A percentile compares a stretch with the other conserved stretches of the same genome.
phyloP scores from a whole-genome alignment of 305 asterid species.

The Fraxinus greggii region DNA sequence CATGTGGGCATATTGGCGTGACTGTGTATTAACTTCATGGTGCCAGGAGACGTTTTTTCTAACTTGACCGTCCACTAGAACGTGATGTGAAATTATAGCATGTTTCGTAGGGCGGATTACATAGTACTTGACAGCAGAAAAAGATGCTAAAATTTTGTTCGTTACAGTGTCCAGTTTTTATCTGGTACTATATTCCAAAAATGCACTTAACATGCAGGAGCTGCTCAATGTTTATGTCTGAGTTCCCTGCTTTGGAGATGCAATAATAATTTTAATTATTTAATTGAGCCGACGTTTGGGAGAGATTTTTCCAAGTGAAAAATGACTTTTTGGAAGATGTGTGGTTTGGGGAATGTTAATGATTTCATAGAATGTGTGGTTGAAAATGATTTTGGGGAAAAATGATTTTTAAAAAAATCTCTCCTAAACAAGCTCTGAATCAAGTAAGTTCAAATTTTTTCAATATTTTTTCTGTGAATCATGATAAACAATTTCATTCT shows the following conservation, averaged over 20 bases:
- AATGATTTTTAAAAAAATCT: not conserved
- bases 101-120: not conserved
- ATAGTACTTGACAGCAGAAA: not conserved
- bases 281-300: not conserved
- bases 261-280: not conserved
- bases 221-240: not conserved
- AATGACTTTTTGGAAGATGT: not conserved
- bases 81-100: conserved; percentile 3
- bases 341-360: not conserved
- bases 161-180: not conserved
- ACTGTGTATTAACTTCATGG: conserved; percentile 11
- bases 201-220: not conserved
- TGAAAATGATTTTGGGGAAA: not conserved
- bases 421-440: not conserved
- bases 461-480: not conserved
- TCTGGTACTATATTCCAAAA: not conserved
- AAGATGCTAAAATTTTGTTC: not conserved
- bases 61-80: not conserved
- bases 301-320: not conserved
- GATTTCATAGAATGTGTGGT: not conserved
- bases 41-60: conserved; percentile 6
- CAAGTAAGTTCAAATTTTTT: not conserved
- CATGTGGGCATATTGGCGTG: not conserved
- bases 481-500: not conserved
- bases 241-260: conserved; percentile 10